Percentiles rank a stretch among this genome's conserved stretches.
phyloP scores from a whole-genome alignment of 441 rosid species.

The Jatropha podagrica region DNA sequence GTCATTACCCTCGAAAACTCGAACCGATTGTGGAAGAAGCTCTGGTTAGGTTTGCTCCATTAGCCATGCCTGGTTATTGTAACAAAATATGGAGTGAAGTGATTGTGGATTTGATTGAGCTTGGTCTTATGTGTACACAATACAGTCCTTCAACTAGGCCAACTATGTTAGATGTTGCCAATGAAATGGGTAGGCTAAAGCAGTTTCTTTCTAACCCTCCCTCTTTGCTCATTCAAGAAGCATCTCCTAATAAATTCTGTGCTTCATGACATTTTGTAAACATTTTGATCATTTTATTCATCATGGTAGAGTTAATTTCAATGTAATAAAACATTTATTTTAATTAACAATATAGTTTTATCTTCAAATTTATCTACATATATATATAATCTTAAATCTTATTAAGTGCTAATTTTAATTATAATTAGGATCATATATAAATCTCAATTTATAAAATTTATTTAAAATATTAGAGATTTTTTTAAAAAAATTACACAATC shows the following conservation, averaged over 20 bases:
- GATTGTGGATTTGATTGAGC: constrained; percentile 63
- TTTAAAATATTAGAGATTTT: too few species aligned
- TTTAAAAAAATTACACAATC: too few species aligned
- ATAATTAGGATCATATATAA: too few species aligned
- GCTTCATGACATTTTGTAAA: constrained; percentile 15
- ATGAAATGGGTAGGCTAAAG: constrained; percentile 70
- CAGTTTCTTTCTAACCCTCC: constrained; percentile 53
- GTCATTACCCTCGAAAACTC: constrained; percentile 60
- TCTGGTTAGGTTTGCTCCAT: constrained; percentile 36
- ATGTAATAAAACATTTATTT: too few species aligned
- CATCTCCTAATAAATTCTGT: constrained; percentile 21
- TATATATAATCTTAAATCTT: too few species aligned
- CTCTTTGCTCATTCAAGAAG: constrained; percentile 28
- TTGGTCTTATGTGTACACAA: constrained; percentile 80
- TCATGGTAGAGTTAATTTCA: too few species aligned
- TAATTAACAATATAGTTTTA: neutral
- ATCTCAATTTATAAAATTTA: too few species aligned
- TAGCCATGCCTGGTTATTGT: constrained; percentile 26
- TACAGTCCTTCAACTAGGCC: constrained; percentile 73
- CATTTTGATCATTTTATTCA: constrained; percentile 21
- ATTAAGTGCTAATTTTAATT: too few species aligned
- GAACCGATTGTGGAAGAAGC: constrained; percentile 59
- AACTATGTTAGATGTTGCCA: constrained; percentile 69
- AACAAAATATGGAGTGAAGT: constrained; percentile 53
- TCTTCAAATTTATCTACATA: too few species aligned